phyloP scores from a whole-genome alignment of 2,329 filamentous ascomycete genomes.

The Dothideomycetes sp. region DNA sequence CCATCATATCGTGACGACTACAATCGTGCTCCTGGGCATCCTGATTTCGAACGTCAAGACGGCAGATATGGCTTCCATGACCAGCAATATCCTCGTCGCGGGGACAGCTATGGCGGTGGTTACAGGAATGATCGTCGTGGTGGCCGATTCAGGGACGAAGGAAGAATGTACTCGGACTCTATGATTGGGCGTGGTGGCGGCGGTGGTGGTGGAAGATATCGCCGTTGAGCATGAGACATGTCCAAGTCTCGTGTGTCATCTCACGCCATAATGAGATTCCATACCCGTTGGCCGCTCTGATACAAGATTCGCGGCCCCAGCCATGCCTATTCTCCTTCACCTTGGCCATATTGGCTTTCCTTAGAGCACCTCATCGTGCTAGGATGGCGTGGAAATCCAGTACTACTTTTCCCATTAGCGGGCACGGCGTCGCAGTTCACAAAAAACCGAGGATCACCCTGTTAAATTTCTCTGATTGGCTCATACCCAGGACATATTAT shows the following conservation, averaged over 20 bases:
- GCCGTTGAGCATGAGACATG: slow-evolving; percentile 11
- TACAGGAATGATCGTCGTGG: slow-evolving; percentile 13
- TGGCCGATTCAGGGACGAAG: slow-evolving; percentile 16
- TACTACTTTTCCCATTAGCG: too few species aligned
- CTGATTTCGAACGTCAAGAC: slow-evolving; percentile 28
- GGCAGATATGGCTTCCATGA: slow-evolving; percentile 32
- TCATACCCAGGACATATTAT: too few species aligned
- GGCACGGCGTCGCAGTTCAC: too few species aligned
- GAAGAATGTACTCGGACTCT: slow-evolving; percentile 19
- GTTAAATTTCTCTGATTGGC: too few species aligned
- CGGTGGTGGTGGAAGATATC: slow-evolving; percentile 15
- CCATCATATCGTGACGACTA: slow-evolving; percentile 15
- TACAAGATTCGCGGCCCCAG: too few species aligned
- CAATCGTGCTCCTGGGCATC: slow-evolving; percentile 14
- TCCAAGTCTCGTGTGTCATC: background rate
- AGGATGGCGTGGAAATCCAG: too few species aligned
- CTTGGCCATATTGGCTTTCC: too few species aligned
- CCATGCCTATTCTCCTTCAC: too few species aligned
- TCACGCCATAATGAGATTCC: too few species aligned
- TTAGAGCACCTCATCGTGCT: too few species aligned
- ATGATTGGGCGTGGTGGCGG: slow-evolving; percentile 13
- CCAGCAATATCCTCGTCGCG: slow-evolving; percentile 9
- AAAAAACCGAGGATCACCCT: too few species aligned
- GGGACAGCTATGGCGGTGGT: slow-evolving; percentile 9
- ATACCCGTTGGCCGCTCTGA: too few species aligned